phyloP scores from a whole-genome alignment of 148 eudicot species.

The Camellia granthamiana region DNA sequence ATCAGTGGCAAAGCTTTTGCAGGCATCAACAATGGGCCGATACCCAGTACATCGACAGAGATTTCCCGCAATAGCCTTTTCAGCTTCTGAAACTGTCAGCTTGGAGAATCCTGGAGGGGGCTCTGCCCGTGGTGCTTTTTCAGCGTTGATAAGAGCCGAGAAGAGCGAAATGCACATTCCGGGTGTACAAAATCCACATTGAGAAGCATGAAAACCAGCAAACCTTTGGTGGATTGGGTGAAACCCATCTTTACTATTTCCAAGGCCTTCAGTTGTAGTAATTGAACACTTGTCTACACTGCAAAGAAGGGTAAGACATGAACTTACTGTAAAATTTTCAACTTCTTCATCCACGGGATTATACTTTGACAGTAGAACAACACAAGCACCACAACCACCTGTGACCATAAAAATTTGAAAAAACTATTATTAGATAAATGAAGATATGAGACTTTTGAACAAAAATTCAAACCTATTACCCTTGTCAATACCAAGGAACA shows the following conservation, averaged over 20 bases:
- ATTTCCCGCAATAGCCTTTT: conserved; percentile 74
- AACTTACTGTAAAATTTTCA: conserved; percentile 58
- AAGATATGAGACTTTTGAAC: background rate
- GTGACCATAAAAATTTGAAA: conserved; percentile 11
- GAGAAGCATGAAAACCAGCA: conserved; percentile 93
- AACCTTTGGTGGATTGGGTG: conserved; percentile 88
- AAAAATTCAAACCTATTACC: background rate
- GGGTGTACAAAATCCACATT: conserved; percentile 95
- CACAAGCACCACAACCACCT: conserved; percentile 99
- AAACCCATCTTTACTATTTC: conserved; percentile 82
- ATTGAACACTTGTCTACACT: conserved; percentile 78
- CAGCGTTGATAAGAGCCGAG: conserved; percentile 80
- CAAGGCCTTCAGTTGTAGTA: conserved; percentile 92
- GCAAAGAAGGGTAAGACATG: conserved; percentile 90
- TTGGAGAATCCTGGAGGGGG: conserved; percentile 72
- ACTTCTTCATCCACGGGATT: conserved; percentile 46
- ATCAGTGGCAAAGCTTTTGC: conserved; percentile 88
- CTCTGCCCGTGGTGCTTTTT: conserved; percentile 37
- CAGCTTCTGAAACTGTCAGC: conserved; percentile 71
- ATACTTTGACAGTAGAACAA: conserved; percentile 73
- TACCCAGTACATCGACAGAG: conserved; percentile 97
- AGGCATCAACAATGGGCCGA: conserved; percentile 89
- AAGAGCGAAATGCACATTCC: conserved; percentile 90
- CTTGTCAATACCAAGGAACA: background rate
- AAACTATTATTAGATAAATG: background rate